Evolutionary conservation across 225 moss, liverwort and hornwort species (phyloP).

Genomic region (Climacium dendroides): DNA sequence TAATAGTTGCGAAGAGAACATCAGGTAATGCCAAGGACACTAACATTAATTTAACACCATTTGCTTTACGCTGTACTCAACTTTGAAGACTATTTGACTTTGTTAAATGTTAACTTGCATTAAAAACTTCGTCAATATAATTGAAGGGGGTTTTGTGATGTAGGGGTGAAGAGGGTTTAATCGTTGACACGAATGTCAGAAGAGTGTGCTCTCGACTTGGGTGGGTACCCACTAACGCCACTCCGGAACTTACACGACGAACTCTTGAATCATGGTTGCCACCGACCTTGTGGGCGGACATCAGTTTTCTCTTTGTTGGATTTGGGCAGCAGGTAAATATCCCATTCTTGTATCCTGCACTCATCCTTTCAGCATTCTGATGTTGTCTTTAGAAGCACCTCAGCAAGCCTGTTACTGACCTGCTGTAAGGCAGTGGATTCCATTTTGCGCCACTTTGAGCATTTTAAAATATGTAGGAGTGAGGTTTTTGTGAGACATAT

Average conservation of each 20-base stretch:
- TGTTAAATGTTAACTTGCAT: neutral
- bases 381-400: neutral
- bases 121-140: neutral
- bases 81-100: neutral
- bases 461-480: neutral
- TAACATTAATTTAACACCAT: neutral
- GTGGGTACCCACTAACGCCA: slow-evolving; percentile 61
- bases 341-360: neutral
- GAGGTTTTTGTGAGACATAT: too few relatives aligned
- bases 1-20: neutral
- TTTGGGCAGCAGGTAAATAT: slow-evolving; percentile 80
- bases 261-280: slow-evolving; percentile 72
- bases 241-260: slow-evolving; percentile 57
- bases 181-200: slow-evolving; percentile 85
- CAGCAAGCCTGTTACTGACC: neutral
- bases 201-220: slow-evolving; percentile 83
- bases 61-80: neutral
- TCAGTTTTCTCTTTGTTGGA: slow-evolving; percentile 80
- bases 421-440: neutral
- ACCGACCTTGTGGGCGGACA: slow-evolving; percentile 54
- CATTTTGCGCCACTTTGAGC: neutral
- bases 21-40: neutral
- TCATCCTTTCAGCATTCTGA: neutral
- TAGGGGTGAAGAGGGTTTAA: slow-evolving; percentile 91
- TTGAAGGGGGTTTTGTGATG: slow-evolving; percentile 1